Conservation (phyloP, 257 asterid species). For the Solanum tacnaense region DNA sequence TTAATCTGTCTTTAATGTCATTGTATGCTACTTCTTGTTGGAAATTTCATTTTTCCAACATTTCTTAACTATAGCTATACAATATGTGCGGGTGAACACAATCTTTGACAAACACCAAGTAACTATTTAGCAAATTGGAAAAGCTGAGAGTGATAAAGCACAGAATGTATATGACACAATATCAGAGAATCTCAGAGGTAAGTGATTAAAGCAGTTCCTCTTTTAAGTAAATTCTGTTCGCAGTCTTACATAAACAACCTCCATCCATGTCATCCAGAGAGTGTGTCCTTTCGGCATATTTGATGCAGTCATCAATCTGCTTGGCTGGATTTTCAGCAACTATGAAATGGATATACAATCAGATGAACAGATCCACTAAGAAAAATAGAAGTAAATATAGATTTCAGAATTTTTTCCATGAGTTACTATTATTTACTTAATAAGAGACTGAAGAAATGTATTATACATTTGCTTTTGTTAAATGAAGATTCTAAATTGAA, state of each 20-base stretch:
- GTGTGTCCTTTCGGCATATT: constrained; percentile 45
- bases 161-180: background rate
- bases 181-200: background rate
- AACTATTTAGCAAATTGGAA: background rate
- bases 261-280: background rate
- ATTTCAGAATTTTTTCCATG: background rate
- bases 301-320: constrained; percentile 66
- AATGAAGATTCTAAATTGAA: background rate
- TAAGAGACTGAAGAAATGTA: background rate
- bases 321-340: constrained; percentile 59
- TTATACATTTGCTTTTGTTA: background rate
- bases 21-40: background rate
- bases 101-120: background rate
- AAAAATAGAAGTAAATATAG: background rate
- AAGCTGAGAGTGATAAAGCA: background rate
- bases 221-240: background rate
- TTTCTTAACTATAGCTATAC: background rate
- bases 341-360: constrained; percentile 19
- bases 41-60: background rate
- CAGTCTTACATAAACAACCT: background rate
- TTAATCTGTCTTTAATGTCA: background rate
- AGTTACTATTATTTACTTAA: background rate
- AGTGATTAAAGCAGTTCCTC: background rate
- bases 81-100: background rate
- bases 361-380: background rate